phyloP scores from a whole-genome alignment of 2,329 filamentous ascomycete species.

The Colletotrichum theobromicola region DNA sequence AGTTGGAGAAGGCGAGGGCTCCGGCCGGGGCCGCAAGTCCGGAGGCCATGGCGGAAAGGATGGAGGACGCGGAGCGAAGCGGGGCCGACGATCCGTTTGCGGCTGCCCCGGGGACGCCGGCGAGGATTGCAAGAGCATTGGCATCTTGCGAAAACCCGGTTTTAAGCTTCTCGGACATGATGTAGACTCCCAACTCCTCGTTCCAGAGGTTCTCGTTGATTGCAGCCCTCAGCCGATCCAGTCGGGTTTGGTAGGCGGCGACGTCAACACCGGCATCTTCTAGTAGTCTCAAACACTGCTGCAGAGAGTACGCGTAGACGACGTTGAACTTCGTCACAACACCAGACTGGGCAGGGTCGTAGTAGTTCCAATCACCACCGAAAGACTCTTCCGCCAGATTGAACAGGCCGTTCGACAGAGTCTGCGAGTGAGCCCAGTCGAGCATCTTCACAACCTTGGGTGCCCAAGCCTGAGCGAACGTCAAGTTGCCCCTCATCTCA shows the following conservation, averaged over 20 bases:
- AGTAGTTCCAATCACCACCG: slow-evolving; percentile 40
- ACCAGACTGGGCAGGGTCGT: slow-evolving; percentile 33
- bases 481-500: slow-evolving; percentile 30
- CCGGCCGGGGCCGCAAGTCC: neutral
- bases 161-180: slow-evolving; percentile 24
- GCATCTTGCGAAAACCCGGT: slow-evolving; percentile 33
- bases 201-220: slow-evolving; percentile 31
- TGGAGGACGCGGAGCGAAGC: neutral
- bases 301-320: slow-evolving; percentile 34
- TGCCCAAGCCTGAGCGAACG: slow-evolving; percentile 31
- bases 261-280: slow-evolving; percentile 22
- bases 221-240: slow-evolving; percentile 27
- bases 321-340: slow-evolving; percentile 36
- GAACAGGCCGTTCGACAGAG: slow-evolving; percentile 27
- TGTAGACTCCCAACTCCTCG: slow-evolving; percentile 28
- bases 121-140: slow-evolving; percentile 36
- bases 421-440: slow-evolving; percentile 37
- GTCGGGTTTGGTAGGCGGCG: slow-evolving; percentile 25
- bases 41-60: slow-evolving; percentile 13
- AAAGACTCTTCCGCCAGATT: slow-evolving; percentile 30
- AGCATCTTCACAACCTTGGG: slow-evolving; percentile 32
- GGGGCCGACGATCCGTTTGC: neutral
- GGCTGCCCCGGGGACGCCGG: slow-evolving; percentile 24
- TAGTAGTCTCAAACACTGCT: slow-evolving; percentile 28
- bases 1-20: slow-evolving; percentile 23